Conservation (phyloP, 192 early-diverging fungal species). For the Entomortierella beljakovae region DNA sequence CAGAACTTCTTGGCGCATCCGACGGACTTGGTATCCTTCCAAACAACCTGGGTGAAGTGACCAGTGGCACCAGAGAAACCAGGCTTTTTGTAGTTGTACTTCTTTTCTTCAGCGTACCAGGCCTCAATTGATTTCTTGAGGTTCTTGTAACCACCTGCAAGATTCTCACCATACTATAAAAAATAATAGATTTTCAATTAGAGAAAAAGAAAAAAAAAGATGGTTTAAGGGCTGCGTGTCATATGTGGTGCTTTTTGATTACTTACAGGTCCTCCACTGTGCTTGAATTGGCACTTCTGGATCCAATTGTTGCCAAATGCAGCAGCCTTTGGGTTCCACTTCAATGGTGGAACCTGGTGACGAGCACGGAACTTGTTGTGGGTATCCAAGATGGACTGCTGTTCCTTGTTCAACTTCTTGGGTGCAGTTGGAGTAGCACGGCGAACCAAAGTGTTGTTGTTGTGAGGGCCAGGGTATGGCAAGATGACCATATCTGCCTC, state of each 20-base stretch:
- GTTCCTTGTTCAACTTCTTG: constrained; percentile 17
- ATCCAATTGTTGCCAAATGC: constrained; percentile 53
- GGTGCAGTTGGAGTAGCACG: constrained; percentile 7
- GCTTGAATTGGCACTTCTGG: constrained; percentile 55
- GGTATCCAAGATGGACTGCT: constrained; percentile 41
- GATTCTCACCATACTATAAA: constrained; percentile 55
- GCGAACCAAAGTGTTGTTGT: constrained; percentile 4
- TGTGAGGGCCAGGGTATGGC: constrained; percentile 16
- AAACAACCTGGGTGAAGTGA: constrained; percentile 61
- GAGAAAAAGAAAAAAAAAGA: constrained; percentile 3
- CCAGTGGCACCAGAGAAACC: constrained; percentile 53
- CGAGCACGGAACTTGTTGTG: constrained; percentile 56
- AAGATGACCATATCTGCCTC: constrained; percentile 14
- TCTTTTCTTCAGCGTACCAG: constrained; percentile 60
- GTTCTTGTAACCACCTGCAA: constrained; percentile 56
- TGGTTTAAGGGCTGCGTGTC: not conserved
- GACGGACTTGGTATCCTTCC: constrained; percentile 49
- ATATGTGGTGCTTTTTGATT: not conserved
- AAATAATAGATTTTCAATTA: not conserved
- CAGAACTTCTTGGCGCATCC: constrained; percentile 53
- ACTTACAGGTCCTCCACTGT: constrained; percentile 47
- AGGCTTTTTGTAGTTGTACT: constrained; percentile 58
- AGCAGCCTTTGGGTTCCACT: constrained; percentile 51
- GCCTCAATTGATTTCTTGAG: constrained; percentile 38
- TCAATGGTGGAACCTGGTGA: constrained; percentile 54